phyloP scores from a whole-genome alignment of 2,329 filamentous ascomycete genomes.

The Sclerotinia nivalis region DNA sequence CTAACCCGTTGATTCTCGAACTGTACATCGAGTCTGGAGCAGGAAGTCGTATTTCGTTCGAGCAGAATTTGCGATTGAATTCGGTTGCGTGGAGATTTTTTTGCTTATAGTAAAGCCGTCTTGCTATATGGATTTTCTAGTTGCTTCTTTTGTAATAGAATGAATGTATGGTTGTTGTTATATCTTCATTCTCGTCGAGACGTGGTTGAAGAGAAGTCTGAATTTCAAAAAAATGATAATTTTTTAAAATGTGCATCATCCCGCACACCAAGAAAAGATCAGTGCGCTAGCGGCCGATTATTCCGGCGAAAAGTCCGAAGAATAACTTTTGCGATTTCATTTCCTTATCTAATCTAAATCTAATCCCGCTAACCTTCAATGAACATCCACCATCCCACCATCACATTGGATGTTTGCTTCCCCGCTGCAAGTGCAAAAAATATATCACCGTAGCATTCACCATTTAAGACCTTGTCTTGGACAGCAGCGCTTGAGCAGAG shows the following conservation, averaged over 20 bases:
- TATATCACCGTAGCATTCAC: conserved; percentile 7
- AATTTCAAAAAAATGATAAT: background rate
- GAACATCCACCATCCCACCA: background rate
- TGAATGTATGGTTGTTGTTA: background rate
- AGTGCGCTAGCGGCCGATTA: conserved; percentile 4
- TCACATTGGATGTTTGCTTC: conserved; percentile 8
- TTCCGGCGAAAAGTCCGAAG: background rate
- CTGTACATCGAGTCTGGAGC: conserved; percentile 31
- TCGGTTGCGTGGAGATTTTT: background rate
- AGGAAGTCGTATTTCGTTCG: background rate
- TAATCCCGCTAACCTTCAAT: background rate
- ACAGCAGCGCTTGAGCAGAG: conserved; percentile 3
- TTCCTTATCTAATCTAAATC: conserved; percentile 8
- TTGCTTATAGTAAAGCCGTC: background rate
- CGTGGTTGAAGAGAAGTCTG: background rate
- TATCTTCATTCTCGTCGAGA: background rate
- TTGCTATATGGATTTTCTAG: no score
- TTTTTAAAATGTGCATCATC: conserved; percentile 6
- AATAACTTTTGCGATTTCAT: background rate
- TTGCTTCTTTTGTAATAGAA: background rate
- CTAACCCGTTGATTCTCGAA: conserved; percentile 25
- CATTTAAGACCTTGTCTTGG: conserved; percentile 4
- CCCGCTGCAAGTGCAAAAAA: conserved; percentile 1
- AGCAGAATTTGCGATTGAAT: background rate
- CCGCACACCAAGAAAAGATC: background rate